Evolutionary conservation across 2,329 filamentous ascomycete species (phyloP).

Genomic region (Calonectria honghensis): DNA sequence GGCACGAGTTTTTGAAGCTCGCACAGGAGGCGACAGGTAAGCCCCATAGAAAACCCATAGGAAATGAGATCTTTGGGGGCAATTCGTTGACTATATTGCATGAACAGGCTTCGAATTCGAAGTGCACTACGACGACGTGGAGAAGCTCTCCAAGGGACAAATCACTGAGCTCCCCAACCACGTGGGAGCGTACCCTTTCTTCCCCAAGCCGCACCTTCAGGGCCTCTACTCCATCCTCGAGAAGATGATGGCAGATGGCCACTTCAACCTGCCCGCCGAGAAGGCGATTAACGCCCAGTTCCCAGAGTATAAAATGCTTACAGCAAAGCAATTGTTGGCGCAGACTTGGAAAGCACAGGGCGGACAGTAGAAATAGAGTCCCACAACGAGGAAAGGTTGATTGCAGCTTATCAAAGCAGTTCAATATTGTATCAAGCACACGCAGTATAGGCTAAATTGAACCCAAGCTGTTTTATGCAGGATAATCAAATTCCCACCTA

Average conservation of each 20-base stretch:
- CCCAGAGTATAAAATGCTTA: constrained; percentile 25
- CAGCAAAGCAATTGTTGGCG: constrained; percentile 10
- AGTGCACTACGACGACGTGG: not conserved
- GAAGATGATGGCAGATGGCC: not conserved
- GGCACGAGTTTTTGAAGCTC: constrained; percentile 65
- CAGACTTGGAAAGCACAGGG: constrained; percentile 23
- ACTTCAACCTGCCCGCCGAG: constrained; percentile 23
- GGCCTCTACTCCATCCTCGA: not conserved
- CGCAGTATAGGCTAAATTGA: not conserved
- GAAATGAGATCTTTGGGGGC: too few species aligned
- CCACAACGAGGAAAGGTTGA: not conserved
- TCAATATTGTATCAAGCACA: not conserved
- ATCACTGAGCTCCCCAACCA: constrained; percentile 35
- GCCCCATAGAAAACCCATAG: not conserved
- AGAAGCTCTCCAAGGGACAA: constrained; percentile 13
- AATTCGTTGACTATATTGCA: not conserved
- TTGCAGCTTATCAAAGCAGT: not conserved
- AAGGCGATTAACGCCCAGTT: constrained; percentile 23
- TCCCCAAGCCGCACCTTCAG: constrained; percentile 31
- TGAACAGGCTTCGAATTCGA: constrained; percentile 17
- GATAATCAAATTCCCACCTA: not conserved
- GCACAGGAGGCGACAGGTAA: constrained; percentile 63
- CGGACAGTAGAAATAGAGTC: not conserved
- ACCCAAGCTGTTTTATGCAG: not conserved
- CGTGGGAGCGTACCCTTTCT: constrained; percentile 9